These are phyloP conservation scores for Ascochyta koolunga DNA, from an alignment of 2,329 filamentous ascomycete genomes.

Conservation along the genomic window DNA sequence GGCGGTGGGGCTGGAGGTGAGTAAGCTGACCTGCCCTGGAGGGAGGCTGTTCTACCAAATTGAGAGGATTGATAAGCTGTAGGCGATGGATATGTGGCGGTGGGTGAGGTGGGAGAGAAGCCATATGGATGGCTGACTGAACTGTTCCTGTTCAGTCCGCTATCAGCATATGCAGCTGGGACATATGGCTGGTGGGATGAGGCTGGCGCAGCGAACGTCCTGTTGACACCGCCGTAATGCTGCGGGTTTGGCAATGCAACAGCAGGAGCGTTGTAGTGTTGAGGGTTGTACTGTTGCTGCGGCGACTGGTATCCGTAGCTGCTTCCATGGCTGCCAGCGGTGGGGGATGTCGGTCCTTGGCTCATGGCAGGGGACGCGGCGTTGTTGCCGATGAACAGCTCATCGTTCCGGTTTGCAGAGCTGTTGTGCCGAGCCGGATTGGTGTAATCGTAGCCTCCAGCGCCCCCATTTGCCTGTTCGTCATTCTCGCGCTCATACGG, in stretches of 20 bases:
- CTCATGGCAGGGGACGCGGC: constrained; percentile 40
- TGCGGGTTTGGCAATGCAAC: constrained; percentile 65
- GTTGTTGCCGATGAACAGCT: constrained; percentile 64
- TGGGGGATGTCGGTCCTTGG: constrained; percentile 39
- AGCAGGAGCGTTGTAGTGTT: constrained; percentile 60
- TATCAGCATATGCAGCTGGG: constrained; percentile 52
- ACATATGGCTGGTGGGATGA: constrained; percentile 50
- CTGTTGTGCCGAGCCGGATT: constrained; percentile 45
- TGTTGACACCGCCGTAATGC: constrained; percentile 56
- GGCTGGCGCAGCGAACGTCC: constrained; percentile 41
- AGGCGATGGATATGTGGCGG: constrained; percentile 38
- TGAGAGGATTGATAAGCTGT: constrained; percentile 39
- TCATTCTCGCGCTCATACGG: constrained; percentile 69
- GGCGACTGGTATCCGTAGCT: constrained; percentile 53
- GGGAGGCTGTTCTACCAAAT: constrained; percentile 40
- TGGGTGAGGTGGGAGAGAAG: constrained; percentile 46
- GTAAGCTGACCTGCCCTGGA: constrained; percentile 43
- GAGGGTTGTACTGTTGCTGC: constrained; percentile 64
- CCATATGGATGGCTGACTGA: constrained; percentile 45
- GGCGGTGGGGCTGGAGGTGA: constrained; percentile 45
- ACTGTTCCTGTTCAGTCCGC: constrained; percentile 36
- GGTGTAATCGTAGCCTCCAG: constrained; percentile 46
- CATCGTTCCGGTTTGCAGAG: constrained; percentile 56
- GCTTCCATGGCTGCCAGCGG: constrained; percentile 29
- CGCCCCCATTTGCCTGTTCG: constrained; percentile 67